These are phyloP conservation scores for Kwoniella botswanensis DNA, from an alignment of 768 basidiomycete species.

Conservation along the genomic window DNA sequence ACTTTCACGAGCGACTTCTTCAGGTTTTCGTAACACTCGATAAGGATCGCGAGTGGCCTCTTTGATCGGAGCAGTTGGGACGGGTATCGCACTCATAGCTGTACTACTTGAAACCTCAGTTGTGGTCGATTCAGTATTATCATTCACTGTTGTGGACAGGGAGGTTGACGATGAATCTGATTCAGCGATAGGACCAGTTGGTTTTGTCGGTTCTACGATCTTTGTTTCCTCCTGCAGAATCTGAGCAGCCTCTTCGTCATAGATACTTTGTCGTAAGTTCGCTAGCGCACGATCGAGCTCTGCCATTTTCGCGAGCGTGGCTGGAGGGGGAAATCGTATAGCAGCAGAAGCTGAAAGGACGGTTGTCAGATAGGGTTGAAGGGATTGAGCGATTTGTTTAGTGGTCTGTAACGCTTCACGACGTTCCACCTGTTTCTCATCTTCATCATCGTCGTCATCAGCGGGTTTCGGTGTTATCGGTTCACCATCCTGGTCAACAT, in stretches of 20 bases:
- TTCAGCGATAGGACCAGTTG: conserved; percentile 3
- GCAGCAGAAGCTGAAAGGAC: conserved; percentile 95
- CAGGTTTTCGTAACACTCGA: conserved; percentile 64
- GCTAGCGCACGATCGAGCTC: conserved; percentile 80
- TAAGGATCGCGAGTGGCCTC: conserved; percentile 44
- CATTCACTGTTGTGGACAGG: conserved; percentile 1
- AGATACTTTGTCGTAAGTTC: conserved; percentile 74
- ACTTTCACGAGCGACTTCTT: conserved; percentile 78
- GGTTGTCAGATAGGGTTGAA: conserved; percentile 81
- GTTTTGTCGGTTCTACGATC: conserved; percentile 19
- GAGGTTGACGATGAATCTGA: conserved; percentile 15
- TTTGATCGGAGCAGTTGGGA: conserved; percentile 14
- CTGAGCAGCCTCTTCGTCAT: conserved; percentile 70
- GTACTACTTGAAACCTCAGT: conserved; percentile 28
- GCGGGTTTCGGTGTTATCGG: conserved; percentile 9
- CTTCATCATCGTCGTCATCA: conserved; percentile 27
- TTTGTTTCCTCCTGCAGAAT: conserved; percentile 68
- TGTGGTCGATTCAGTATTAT: conserved; percentile 7
- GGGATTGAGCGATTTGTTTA: conserved; percentile 74
- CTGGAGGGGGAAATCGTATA: conserved; percentile 87
- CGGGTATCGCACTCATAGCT: conserved; percentile 34
- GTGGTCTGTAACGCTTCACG: conserved; percentile 55
- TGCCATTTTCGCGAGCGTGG: conserved; percentile 84
- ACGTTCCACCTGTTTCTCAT: conserved; percentile 26
- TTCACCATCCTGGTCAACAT: background rate